Base-by-base conservation (phyloP, 2,329 filamentous ascomycete species). In the Phaeosphaeriaceae sp. region DNA sequence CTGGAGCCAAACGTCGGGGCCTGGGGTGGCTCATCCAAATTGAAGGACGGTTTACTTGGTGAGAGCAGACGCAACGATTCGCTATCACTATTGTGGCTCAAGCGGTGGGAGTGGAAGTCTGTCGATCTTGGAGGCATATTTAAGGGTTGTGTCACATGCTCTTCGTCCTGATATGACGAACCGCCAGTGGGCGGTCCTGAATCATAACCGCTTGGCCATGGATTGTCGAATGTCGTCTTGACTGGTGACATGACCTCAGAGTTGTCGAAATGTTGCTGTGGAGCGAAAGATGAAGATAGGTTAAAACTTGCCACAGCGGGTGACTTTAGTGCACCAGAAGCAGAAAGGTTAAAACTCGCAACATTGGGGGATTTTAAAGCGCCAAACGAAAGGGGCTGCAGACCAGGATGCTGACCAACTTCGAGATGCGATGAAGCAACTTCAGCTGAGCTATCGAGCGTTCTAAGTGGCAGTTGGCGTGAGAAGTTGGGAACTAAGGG, bases 401-500 rank as follows among this genome's bases (percentile, higher is more conserved):
- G 29, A 33, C 59, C 59, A 48, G 56, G 58, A 21, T 57, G 36
- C 34, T 51, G 53, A 15, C 61, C 50, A 36, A 54, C 53, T 40
- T 47, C 45, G 5, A 51, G 42, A 37, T 53, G 47, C 9, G 46
- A 55, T 16, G 50, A 54, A 18, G 46, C 45, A n/a, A 32, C 32
- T 9, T 61, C 46, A 11, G 50, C 54, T 28, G 58, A 52, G 30
- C 51, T 46, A 20, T 63, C 52, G 13, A 55, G 47, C 6, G 54
- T 57, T 34, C 65, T 57, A 11, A 72, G 52, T 16, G 70, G 67
- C 8, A 75, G 55, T 48, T 73, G 72, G 15, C 73, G 69, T 15
- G 73, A 74, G 52, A 75, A 75, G 47, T 74, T 74, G 6, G 70
- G 68, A 13, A 71, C 63, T 6, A 58, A 36, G 1, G 58, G 42